Evolutionary conservation across 2,329 filamentous ascomycete species (phyloP).

Genomic region (Eurotiales sp.): DNA sequence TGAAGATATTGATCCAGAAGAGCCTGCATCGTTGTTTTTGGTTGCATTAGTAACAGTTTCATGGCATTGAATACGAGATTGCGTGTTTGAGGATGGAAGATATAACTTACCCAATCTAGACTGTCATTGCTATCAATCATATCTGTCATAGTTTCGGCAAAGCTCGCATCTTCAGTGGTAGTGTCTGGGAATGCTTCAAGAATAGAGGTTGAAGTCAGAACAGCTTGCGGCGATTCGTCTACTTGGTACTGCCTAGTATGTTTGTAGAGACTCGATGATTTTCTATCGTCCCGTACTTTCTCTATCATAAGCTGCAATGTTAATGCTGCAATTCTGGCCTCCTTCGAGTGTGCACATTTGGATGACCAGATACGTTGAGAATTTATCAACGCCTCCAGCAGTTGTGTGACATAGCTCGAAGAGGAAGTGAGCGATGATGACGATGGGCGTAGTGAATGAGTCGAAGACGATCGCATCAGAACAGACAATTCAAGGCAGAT

Average conservation of each 20-base stretch:
- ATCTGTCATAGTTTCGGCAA: constrained; percentile 19
- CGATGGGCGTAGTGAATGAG: neutral
- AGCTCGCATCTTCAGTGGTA: neutral
- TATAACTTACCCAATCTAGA: constrained; percentile 18
- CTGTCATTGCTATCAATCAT: constrained; percentile 21
- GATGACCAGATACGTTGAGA: constrained; percentile 18
- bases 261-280: neutral
- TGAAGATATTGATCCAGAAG: constrained; percentile 12
- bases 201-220: neutral
- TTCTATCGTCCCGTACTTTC: constrained; percentile 14
- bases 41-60: no score
- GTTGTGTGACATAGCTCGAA: neutral
- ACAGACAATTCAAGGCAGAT: constrained; percentile 44
- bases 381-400: constrained; percentile 13
- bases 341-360: constrained; percentile 10
- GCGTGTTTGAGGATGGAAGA: no score
- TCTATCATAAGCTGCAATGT: constrained; percentile 19
- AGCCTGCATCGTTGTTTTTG: no score
- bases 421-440: neutral
- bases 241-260: no score
- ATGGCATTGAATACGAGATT: no score
- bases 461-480: constrained; percentile 3
- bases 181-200: neutral
- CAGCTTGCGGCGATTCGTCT: neutral
- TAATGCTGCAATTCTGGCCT: constrained; percentile 17